These are phyloP conservation scores for Xylariales sp. DNA, from an alignment of 2,329 filamentous ascomycete species.

Conservation along the genomic window DNA sequence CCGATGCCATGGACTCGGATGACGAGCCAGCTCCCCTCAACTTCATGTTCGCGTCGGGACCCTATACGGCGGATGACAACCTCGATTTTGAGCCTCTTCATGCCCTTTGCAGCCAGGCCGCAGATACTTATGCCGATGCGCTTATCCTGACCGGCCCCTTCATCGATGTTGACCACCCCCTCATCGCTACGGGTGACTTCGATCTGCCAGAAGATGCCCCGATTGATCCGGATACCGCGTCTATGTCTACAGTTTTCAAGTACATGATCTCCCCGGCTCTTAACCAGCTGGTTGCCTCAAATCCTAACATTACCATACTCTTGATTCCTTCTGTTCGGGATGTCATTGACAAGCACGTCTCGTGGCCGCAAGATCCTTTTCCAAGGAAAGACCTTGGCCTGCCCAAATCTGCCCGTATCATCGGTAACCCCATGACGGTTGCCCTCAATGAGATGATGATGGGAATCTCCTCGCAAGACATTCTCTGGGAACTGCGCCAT, in stretches of 20 bases:
- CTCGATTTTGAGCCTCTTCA: constrained; percentile 86
- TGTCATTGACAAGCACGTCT: constrained; percentile 63
- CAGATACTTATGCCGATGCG: constrained; percentile 69
- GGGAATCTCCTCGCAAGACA: constrained; percentile 78
- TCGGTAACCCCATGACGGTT: constrained; percentile 88
- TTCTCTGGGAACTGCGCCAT: constrained; percentile 74
- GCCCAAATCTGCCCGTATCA: constrained; percentile 68
- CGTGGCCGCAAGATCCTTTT: constrained; percentile 59
- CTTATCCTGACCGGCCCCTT: constrained; percentile 84
- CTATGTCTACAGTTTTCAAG: constrained; percentile 78
- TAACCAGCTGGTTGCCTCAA: constrained; percentile 61
- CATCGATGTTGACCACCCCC: constrained; percentile 84
- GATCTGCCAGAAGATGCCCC: constrained; percentile 65
- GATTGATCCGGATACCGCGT: constrained; percentile 72
- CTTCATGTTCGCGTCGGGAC: constrained; percentile 75
- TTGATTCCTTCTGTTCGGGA: constrained; percentile 74
- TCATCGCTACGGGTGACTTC: constrained; percentile 77
- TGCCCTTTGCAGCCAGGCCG: constrained; percentile 73
- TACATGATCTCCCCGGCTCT: constrained; percentile 72
- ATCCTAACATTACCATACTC: constrained; percentile 76
- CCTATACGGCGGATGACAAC: constrained; percentile 89
- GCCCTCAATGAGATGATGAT: constrained; percentile 83
- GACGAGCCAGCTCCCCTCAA: constrained; percentile 63
- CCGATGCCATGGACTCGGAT: constrained; percentile 59
- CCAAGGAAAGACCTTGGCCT: constrained; percentile 69